A percentile compares a stretch with the other conserved stretches of the same genome.
These are phyloP conservation scores for Crepidotus variabilis DNA, from an alignment of 768 basidiomycete genomes.

Conservation along the genomic window DNA sequence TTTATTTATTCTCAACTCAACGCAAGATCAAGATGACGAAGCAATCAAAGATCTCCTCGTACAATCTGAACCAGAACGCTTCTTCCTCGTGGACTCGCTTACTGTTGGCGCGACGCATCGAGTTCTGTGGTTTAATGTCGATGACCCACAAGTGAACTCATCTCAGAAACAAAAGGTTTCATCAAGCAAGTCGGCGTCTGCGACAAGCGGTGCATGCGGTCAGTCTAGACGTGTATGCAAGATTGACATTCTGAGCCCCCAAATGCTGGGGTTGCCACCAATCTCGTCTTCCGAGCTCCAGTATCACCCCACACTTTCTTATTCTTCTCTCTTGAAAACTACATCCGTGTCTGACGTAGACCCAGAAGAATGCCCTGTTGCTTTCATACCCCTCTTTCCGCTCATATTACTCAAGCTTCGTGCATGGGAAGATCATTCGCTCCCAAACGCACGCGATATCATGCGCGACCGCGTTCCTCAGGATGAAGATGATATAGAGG, in stretches of 20 bases:
- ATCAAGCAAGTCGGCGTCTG: background rate
- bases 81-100: background rate
- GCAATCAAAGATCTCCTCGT: background rate
- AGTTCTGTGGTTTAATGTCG: conserved; percentile 2
- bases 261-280: conserved; percentile 10
- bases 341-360: background rate
- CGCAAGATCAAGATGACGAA: background rate
- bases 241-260: conserved; percentile 16
- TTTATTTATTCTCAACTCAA: conserved; percentile 1
- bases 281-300: conserved; percentile 3
- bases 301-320: background rate
- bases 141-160: background rate
- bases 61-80: background rate
- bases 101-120: background rate
- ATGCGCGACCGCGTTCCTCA: conserved; percentile 8
- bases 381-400: conserved; percentile 7
- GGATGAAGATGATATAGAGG: conserved; percentile 14
- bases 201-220: background rate
- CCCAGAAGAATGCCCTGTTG: background rate
- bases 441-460: background rate
- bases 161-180: background rate
- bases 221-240: conserved; percentile 9
- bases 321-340: background rate
- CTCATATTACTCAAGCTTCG: conserved; percentile 15
- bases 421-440: conserved; percentile 13